A percentile compares a stretch with the other conserved stretches of the same genome.
Conservation (phyloP, 345 rosid genomes). For the Hirschfeldia incana region DNA sequence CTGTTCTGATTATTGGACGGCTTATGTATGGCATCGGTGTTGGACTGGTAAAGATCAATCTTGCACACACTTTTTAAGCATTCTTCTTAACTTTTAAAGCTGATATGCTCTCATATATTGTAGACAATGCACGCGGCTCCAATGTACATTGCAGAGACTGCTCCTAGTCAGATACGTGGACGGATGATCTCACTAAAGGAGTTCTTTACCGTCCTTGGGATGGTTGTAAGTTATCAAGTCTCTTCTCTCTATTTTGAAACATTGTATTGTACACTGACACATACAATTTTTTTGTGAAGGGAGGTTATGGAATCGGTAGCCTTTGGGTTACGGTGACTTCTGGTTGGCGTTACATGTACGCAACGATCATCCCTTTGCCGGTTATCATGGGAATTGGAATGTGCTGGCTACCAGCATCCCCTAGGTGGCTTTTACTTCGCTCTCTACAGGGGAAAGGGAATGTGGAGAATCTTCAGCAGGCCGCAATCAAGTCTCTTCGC, state of each 20-base stretch:
- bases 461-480: conserved; percentile 37
- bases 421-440: conserved; percentile 87
- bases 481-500: conserved; percentile 44
- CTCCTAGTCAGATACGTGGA: conserved; percentile 91
- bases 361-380: conserved; percentile 71
- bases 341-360: conserved; percentile 99
- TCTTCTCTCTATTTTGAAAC: too few species aligned
- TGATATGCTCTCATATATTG: conserved; percentile 14
- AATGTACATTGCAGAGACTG: conserved; percentile 97
- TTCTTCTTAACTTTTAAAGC: conserved; percentile 9
- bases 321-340: conserved; percentile 62
- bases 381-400: conserved; percentile 88
- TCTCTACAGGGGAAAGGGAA: conserved; percentile 77
- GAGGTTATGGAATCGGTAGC: conserved; percentile 90
- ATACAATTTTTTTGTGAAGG: conserved; percentile 47
- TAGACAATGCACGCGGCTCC: conserved; percentile 99
- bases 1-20: conserved; percentile 79
- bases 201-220: conserved; percentile 93
- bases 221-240: conserved; percentile 80
- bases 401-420: conserved; percentile 94
- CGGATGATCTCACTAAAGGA: conserved; percentile 89
- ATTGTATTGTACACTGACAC: too few species aligned
- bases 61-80: neutral
- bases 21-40: conserved; percentile 79
- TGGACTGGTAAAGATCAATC: conserved; percentile 70